A percentile compares a stretch with the other conserved stretches of the same genome.
Conservation (phyloP, 257 asterid genomes). For the Solanum clarkiae region DNA sequence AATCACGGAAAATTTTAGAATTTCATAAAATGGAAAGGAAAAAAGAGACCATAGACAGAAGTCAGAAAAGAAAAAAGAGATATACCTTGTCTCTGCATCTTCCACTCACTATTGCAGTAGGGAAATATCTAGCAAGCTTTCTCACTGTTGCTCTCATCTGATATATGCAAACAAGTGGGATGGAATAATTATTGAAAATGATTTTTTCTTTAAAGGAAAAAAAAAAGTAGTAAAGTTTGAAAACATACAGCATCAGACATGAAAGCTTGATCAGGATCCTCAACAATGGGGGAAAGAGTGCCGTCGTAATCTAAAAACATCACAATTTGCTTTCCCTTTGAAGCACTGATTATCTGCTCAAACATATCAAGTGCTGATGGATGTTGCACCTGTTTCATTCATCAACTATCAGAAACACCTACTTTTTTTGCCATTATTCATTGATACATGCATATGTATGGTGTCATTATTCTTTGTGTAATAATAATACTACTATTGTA, state of each 20-base stretch:
- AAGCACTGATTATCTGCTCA: slow-evolving; percentile 61
- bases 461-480: not conserved
- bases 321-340: slow-evolving; percentile 83
- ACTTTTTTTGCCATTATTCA: not conserved
- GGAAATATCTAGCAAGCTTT: slow-evolving; percentile 56
- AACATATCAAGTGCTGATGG: slow-evolving; percentile 86
- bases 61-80: not conserved
- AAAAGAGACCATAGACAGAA: not conserved
- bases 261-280: slow-evolving; percentile 89
- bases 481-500: not conserved
- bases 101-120: slow-evolving; percentile 84
- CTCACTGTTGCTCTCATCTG: slow-evolving; percentile 85
- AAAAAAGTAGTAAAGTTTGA: not conserved
- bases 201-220: not conserved
- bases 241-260: slow-evolving; percentile 62
- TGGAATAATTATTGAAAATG: not conserved
- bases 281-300: slow-evolving; percentile 90
- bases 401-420: not conserved
- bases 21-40: not conserved
- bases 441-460: not conserved
- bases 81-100: slow-evolving; percentile 80
- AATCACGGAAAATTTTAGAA: not conserved
- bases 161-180: not conserved
- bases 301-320: slow-evolving; percentile 93
- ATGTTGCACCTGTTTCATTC: slow-evolving; percentile 41